phyloP scores from a whole-genome alignment of 805 yeast genomes.

The Nakazawaea ambrosiae region DNA sequence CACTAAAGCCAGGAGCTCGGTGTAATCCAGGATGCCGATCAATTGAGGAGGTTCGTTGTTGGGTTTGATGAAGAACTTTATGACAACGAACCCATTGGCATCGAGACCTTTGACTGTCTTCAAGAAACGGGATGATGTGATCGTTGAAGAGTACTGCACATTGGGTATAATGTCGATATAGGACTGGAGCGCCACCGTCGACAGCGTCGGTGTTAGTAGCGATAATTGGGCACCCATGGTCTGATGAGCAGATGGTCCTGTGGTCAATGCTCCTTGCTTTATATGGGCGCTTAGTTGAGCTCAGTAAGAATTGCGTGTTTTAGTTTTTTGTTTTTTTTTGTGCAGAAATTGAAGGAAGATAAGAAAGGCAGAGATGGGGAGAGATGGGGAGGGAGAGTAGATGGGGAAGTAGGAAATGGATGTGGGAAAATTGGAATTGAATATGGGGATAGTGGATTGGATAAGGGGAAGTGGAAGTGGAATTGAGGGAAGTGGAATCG shows the following conservation, averaged over 20 bases:
- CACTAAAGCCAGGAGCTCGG: slow-evolving; percentile 20
- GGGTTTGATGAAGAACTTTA: slow-evolving; percentile 81
- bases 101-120: slow-evolving; percentile 82
- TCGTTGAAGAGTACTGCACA: slow-evolving; percentile 65
- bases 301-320: background rate
- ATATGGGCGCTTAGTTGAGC: too few species aligned
- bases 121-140: slow-evolving; percentile 77
- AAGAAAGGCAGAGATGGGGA: background rate
- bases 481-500: too few species aligned
- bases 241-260: too few species aligned
- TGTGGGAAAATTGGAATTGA: background rate
- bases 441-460: too few species aligned
- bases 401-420: background rate
- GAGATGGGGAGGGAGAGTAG: background rate
- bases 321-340: background rate
- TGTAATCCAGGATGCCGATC: slow-evolving; percentile 28
- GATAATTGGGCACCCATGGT: slow-evolving; percentile 91
- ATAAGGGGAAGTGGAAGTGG: too few species aligned
- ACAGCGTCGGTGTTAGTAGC: slow-evolving; percentile 80
- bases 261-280: background rate
- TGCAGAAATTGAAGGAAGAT: background rate
- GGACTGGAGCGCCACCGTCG: slow-evolving; percentile 86
- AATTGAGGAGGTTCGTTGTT: slow-evolving; percentile 25
- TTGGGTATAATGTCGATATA: slow-evolving; percentile 75
- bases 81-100: slow-evolving; percentile 62